These are phyloP conservation scores for Metschnikowia sp. DNA, from an alignment of 805 yeast genomes.

Conservation along the genomic window DNA sequence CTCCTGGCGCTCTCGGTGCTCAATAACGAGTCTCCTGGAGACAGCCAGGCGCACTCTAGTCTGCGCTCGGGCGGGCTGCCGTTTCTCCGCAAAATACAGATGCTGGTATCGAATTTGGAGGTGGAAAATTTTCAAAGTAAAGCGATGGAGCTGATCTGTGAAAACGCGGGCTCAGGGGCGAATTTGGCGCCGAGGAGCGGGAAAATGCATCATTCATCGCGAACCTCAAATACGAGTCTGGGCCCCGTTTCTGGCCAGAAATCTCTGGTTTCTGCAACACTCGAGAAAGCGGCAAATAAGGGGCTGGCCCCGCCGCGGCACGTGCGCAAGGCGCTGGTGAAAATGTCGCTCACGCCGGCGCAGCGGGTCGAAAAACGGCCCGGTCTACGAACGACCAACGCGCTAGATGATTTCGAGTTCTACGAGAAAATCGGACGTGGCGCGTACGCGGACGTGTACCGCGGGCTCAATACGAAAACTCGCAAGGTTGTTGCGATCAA, in stretches of 20 bases:
- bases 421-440: conserved; percentile 79
- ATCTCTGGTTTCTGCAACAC: background rate
- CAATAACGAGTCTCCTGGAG: conserved; percentile 3
- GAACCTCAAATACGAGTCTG: too few relatives aligned
- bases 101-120: conserved; percentile 11
- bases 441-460: conserved; percentile 85
- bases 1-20: conserved; percentile 23
- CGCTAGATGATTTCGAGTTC: conserved; percentile 48
- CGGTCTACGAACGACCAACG: conserved; percentile 36
- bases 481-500: conserved; percentile 75
- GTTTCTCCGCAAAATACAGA: conserved; percentile 28
- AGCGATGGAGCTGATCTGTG: conserved; percentile 2
- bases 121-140: conserved; percentile 7
- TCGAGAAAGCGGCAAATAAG: background rate
- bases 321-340: conserved; percentile 30
- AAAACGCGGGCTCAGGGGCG: background rate
- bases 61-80: conserved; percentile 21
- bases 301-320: background rate
- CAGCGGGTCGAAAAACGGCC: conserved; percentile 46
- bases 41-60: conserved; percentile 1
- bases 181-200: too few relatives aligned
- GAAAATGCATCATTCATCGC: too few relatives aligned
- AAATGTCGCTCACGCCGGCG: conserved; percentile 48
- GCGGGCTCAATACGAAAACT: conserved; percentile 64
- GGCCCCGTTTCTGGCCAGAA: background rate